Evolutionary conservation across 1,139 yeast species (phyloP).

Genomic region (Nakaseomyces delphensis): DNA sequence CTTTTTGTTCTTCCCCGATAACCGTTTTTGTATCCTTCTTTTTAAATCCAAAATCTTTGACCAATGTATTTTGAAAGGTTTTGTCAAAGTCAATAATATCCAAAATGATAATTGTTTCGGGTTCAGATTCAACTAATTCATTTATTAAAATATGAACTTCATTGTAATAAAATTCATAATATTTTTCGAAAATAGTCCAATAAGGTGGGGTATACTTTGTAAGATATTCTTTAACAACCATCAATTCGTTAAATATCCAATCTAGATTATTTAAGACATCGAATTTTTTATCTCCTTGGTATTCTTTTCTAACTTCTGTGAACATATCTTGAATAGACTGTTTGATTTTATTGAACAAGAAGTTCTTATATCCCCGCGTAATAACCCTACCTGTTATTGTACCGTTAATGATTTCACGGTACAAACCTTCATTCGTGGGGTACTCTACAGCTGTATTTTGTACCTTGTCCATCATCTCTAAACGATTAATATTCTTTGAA

Average conservation of each 20-base stretch:
- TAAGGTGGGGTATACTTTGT: constrained; percentile 51
- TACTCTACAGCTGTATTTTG: constrained; percentile 16
- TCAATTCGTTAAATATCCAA: constrained; percentile 79
- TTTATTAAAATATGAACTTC: constrained; percentile 56
- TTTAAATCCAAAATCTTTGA: constrained; percentile 38
- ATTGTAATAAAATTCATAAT: constrained; percentile 60
- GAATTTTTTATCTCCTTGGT: constrained; percentile 41
- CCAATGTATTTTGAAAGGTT: constrained; percentile 48
- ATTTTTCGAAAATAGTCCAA: constrained; percentile 64
- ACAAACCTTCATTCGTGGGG: constrained; percentile 27
- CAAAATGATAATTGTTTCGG: constrained; percentile 58
- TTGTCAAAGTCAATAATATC: constrained; percentile 67
- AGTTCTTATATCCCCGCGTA: constrained; percentile 55
- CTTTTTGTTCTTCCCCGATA: constrained; percentile 64
- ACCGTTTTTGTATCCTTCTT: constrained; percentile 41
- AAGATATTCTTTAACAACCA: constrained; percentile 52
- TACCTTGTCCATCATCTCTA: constrained; percentile 7
- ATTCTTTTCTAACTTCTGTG: constrained; percentile 53
- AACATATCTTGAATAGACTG: constrained; percentile 59
- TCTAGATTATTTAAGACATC: constrained; percentile 61
- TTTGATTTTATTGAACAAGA: constrained; percentile 55
- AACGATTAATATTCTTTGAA: constrained; percentile 13
- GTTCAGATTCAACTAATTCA: constrained; percentile 58
- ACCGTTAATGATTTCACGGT: constrained; percentile 33
- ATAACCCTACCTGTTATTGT: constrained; percentile 37